Evolutionary conservation across 768 basidiomycete genomes (phyloP).

Genomic region (Auricularia cornea): DNA sequence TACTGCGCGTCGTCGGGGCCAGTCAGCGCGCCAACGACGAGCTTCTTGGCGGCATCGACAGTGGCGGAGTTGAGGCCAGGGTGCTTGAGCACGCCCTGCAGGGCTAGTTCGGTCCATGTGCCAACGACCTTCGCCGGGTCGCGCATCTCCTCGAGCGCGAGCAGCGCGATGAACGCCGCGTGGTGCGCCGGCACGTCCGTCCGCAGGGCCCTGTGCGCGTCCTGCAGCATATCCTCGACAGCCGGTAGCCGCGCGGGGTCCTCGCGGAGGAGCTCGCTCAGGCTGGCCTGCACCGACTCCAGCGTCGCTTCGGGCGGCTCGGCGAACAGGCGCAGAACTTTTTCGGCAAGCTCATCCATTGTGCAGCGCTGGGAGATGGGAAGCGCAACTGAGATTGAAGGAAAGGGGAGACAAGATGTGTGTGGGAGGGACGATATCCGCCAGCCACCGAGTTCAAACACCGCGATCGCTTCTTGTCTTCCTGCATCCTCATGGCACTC

Average conservation of each 20-base stretch:
- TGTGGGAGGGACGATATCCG: no score
- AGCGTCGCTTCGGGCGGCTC: neutral
- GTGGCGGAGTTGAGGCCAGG: neutral
- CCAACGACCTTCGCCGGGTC: neutral
- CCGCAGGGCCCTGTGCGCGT: neutral
- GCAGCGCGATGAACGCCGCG: neutral
- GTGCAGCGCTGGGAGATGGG: no score
- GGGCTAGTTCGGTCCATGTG: neutral
- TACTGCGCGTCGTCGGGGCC: conserved; percentile 11
- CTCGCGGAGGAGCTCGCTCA: neutral
- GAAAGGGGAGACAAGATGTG: no score
- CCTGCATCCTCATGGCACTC: no score
- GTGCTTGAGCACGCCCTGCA: neutral
- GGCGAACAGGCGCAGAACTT: neutral
- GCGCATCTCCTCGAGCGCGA: neutral
- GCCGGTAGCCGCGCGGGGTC: neutral
- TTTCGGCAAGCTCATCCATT: neutral
- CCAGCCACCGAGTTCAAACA: no score
- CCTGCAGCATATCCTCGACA: neutral
- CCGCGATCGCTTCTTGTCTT: no score
- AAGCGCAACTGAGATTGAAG: no score
- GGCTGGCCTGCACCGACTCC: neutral
- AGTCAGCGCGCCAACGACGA: neutral
- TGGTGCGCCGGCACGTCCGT: neutral
- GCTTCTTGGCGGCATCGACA: neutral